Percentiles rank a stretch among this genome's conserved stretches.
Conservation (phyloP, 164 flowering plant species). For the Macadamia tetraphylla region DNA sequence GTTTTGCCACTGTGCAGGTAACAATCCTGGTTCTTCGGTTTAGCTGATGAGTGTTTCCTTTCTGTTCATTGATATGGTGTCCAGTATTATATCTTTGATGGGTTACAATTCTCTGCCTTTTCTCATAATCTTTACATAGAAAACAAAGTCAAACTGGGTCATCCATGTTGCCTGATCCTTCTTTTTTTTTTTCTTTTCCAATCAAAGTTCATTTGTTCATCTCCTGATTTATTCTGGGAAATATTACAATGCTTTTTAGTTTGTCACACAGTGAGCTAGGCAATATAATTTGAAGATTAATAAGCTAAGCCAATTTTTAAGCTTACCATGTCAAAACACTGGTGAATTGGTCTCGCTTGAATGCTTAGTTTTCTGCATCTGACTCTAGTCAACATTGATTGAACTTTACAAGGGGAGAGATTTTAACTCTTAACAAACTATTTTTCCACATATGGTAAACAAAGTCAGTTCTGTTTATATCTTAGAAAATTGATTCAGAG, state of each 20-base stretch:
- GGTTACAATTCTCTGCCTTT: not conserved
- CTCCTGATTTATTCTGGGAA: not conserved
- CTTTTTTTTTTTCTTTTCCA: not conserved
- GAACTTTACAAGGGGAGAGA: not conserved
- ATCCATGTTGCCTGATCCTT: not conserved
- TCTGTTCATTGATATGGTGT: not conserved
- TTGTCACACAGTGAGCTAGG: too few species aligned
- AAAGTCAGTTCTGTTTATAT: too few species aligned
- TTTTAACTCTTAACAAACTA: too few species aligned
- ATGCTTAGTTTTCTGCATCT: too few species aligned
- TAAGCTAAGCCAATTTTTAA: too few species aligned
- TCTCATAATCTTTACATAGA: not conserved
- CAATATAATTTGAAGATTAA: too few species aligned
- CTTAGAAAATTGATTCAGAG: too few species aligned
- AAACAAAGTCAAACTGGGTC: not conserved
- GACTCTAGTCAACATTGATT: not conserved
- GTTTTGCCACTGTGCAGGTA: slow-evolving; percentile 78
- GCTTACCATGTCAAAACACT: too few species aligned
- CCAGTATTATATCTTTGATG: not conserved
- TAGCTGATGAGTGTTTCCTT: not conserved
- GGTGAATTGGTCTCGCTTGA: too few species aligned
- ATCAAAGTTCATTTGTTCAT: not conserved
- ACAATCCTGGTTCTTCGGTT: not conserved
- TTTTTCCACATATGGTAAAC: too few species aligned
- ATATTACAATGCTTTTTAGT: not conserved